Evolutionary conservation across 768 basidiomycete genomes (phyloP), one percentile per base, ranked within the genome.

Genomic region (Boletus rufocinnamomeus): DNA sequence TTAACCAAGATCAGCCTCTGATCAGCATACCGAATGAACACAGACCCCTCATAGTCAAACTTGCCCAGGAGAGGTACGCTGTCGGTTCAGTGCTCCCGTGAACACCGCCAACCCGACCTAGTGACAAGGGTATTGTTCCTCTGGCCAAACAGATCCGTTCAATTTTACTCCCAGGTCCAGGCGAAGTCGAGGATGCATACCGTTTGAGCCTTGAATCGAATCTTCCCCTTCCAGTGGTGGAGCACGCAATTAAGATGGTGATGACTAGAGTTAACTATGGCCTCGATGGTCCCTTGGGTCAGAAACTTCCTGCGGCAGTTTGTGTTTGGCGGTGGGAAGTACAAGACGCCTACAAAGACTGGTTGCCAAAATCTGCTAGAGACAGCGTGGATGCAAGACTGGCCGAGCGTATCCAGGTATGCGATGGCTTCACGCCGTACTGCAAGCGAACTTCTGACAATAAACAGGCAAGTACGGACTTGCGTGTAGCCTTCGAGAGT

Each of bases 301-400:
- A 76, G 52, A 89, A 82, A 68, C 66, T 77, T 23, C 86, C 88
- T 16, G 83, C 86, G 8, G 75, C 82, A n/a, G 73, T 91, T 35
- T 86, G 82, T 60, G 76, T 89, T 23, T 95, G 91, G 92, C 79
- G 90, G 52, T 96, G 93, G 94, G 94, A 96, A 70, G 86, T 90
- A 13, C 84, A 83, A 64, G 79, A 83, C 3, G 63, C 79, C 21
- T 77, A 80, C 61, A 75, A 76, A 57, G 78, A 82, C 56, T 88
- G 87, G 82, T 70, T 94, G 34, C 89, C 90, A 0, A 86, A 83
- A 68, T 84, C 82, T 66, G 79, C 80, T 14, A 76, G 77, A 61
- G 85, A 88, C 61, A 90, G 82, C 67, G 84, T 82, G 0, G 83
- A 87, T 51, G 71, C 68, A 10, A 80, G 93, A 65, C 72, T 79